Evolutionary conservation across 2,329 filamentous ascomycete genomes (phyloP), one percentile per base, ranked within the genome.

Genomic region (Penicillium paneum): DNA sequence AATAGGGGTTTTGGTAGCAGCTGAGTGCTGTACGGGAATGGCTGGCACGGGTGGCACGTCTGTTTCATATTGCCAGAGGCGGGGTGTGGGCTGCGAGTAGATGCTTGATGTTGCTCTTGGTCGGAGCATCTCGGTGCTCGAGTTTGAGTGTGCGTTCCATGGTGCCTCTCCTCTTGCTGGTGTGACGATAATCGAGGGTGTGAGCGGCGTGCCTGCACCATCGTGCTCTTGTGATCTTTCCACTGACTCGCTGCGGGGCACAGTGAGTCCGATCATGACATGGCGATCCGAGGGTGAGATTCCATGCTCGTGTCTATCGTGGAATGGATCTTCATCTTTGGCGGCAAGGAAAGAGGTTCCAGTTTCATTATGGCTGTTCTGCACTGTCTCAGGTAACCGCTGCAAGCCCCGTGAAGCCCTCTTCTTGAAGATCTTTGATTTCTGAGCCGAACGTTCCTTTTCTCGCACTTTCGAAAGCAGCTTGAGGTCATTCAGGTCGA

Each of bases 131-230:
- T 67, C 64, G 1, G 61, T 58, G 29, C 64, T 64, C 11, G 67
- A 48, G 11, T 57, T 61, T 19, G 65, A 61, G 17, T 28, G n/a
- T 3, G 31, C 10, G 5, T 54, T 44, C 75, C 75, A 76, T 1
- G 67, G 68, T 5, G 65, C 64, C 39, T 72, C 67, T 24, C 76
- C 73, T 36, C 67, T 66, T 10, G 77, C 76, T 5, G 77, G 75
- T 0, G 77, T 79, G 15, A 79, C 66, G 15, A 79, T 61, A 40
- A 79, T 79, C 0, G 73, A 72, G 4, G 77, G 77, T 1, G 76
- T 78, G 17, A 70, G 65, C 1, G 76, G 75, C 3, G 74, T 75
- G 12, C 61, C 61, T 50, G 64, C 58, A 55, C 66, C 66, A 32
- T 73, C 67, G 13, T 59, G 47, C 28, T 66, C 70, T 52, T 56